These are phyloP conservation scores for Podospora appendiculata DNA, from an alignment of 495 filamentous ascomycete genomes.

Conservation along the genomic window DNA sequence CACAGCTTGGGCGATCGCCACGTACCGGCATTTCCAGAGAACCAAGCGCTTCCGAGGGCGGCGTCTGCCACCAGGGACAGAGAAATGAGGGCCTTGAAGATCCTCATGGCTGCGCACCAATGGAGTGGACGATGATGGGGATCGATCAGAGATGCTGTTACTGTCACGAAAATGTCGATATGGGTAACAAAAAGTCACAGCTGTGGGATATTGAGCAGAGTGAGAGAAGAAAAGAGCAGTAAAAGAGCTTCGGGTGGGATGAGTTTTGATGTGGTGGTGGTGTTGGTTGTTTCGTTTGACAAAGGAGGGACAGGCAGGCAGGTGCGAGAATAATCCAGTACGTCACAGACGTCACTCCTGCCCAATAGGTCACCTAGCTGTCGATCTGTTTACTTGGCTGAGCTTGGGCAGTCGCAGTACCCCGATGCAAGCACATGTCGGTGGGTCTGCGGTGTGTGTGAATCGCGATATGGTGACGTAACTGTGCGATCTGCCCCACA, in stretches of 20 bases:
- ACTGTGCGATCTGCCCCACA: neutral
- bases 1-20: conserved; percentile 1
- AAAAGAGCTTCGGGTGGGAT: neutral
- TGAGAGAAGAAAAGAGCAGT: neutral
- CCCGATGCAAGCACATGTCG: neutral
- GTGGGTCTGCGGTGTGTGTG: neutral
- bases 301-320: neutral
- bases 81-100: conserved; percentile 60
- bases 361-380: neutral
- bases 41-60: conserved; percentile 68
- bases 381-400: neutral
- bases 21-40: conserved; percentile 67
- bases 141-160: neutral
- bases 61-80: conserved; percentile 62
- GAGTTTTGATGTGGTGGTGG: neutral
- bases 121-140: neutral
- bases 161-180: neutral
- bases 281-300: neutral
- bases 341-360: neutral
- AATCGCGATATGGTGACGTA: neutral
- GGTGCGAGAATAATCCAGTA: neutral
- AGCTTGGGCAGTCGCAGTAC: neutral
- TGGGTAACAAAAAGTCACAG: neutral
- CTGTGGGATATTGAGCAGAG: neutral
- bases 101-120: conserved; percentile 51